Evolutionary conservation across 306 rosid genomes (phyloP).

Genomic region (peach (Prunus persica)): Prunus_persica_NCBIv2 NC_034009.1:41615001-41615500

Average conservation of each 20-base stretch:
- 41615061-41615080: constrained; percentile 60
- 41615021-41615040: constrained; percentile 67
- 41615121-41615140: background rate
- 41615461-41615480: background rate
- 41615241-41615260: background rate
- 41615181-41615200: background rate
- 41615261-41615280: background rate
- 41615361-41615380: background rate
- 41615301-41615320: background rate
- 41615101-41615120: constrained; percentile 12
- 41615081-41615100: constrained; percentile 11
- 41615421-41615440: too few relatives aligned
- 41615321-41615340: background rate
- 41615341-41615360: background rate
- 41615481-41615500: too few relatives aligned
- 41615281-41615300: background rate
- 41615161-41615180: constrained; percentile 1
- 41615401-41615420: background rate
- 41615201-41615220: constrained; percentile 4
- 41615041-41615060: constrained; percentile 62
- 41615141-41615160: background rate
- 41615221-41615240: background rate
- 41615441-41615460: background rate
- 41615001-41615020: constrained; percentile 33
- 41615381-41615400: background rate